Evolutionary conservation across 2,329 filamentous ascomycete genomes (phyloP), one percentile per base, ranked within the genome.

Genomic region (Tolypocladium tropicale): DNA sequence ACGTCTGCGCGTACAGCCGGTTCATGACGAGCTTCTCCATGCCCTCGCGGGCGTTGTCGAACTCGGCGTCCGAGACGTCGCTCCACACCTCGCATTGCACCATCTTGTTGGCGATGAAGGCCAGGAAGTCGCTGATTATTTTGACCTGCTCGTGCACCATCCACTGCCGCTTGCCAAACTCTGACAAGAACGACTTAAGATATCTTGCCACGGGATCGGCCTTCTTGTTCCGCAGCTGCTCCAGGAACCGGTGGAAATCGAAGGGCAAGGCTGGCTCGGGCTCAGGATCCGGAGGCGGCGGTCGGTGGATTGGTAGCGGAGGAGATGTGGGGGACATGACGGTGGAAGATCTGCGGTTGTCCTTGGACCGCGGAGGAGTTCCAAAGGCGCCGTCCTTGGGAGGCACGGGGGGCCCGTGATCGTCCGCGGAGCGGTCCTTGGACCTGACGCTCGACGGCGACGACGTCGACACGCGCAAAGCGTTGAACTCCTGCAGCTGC

Each of bases 1-100:
- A 99, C 0, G 94, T 97, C 71, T 99, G 94, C 1, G 85, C 84
- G 71, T 99, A 99, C 5, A 99, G 76, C 56, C 95, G 80, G 69
- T 99, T 99, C 95, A 99, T 99, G 62, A 99, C 95, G 4, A 99
- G 80, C 70, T 99, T 99, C 75, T 99, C 94, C 94, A 99, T 99
- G 36, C 94, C 94, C 74, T 99, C 94, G 63, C 92, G 85, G 16
- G 94, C 94, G 70, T 99, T 99, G 71, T 99, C 94, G 64, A 99
- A 99, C 67, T 99, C 94, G 39, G 90, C 90, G 69, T 99, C 94
- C 0, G 92, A 95, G 0, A 97, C 90, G 36, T 94, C 90, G 56
- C 89, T 84, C 94, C 94, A 99, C 3, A 99, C 90, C 59, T 99
- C 94, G 67, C 94, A 99, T 61, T 90, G 82, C 16, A 88, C 90